Conservation (phyloP, 1,139 yeast species). For the Taiozyma sp. region DNA sequence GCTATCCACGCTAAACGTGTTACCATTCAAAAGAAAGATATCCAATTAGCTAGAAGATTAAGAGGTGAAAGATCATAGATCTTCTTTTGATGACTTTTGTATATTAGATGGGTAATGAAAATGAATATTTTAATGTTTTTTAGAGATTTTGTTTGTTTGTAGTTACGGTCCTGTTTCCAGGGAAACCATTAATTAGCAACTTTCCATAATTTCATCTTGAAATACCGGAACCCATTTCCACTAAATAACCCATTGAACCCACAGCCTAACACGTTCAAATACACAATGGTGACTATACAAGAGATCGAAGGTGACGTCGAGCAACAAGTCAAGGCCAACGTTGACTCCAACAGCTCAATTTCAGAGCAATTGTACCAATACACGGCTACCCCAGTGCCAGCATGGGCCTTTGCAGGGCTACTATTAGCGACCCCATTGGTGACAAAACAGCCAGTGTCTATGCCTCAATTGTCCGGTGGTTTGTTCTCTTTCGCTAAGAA, state of each 20-base stretch:
- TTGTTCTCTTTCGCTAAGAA: background rate
- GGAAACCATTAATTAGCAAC: background rate
- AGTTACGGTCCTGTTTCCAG: background rate
- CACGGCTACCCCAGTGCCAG: slow-evolving; percentile 49
- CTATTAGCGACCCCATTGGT: slow-evolving; percentile 42
- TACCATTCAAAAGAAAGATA: slow-evolving; percentile 98
- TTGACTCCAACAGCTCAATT: slow-evolving; percentile 15
- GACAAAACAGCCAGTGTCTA: slow-evolving; percentile 22
- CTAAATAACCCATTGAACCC: background rate
- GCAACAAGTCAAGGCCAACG: slow-evolving; percentile 5
- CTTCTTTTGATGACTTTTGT: slow-evolving; percentile 12
- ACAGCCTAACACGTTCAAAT: background rate
- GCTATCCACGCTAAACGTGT: slow-evolving; percentile 99
- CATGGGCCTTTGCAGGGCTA: slow-evolving; percentile 40
- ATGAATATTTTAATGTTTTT: background rate
- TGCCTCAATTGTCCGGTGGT: slow-evolving; percentile 5
- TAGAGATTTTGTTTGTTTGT: background rate
- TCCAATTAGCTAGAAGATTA: slow-evolving; percentile 98
- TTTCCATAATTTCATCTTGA: background rate
- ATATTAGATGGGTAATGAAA: slow-evolving; percentile 15
- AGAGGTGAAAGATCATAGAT: slow-evolving; percentile 89
- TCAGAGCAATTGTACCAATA: slow-evolving; percentile 27
- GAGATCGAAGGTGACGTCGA: slow-evolving; percentile 18
- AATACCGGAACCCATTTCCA: background rate
- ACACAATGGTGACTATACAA: slow-evolving; percentile 18